Evolutionary conservation across 176 grass and related monocot species (phyloP), one percentile per base, ranked within the genome.

Genomic region (Eremochloa ophiuroides): DNA sequence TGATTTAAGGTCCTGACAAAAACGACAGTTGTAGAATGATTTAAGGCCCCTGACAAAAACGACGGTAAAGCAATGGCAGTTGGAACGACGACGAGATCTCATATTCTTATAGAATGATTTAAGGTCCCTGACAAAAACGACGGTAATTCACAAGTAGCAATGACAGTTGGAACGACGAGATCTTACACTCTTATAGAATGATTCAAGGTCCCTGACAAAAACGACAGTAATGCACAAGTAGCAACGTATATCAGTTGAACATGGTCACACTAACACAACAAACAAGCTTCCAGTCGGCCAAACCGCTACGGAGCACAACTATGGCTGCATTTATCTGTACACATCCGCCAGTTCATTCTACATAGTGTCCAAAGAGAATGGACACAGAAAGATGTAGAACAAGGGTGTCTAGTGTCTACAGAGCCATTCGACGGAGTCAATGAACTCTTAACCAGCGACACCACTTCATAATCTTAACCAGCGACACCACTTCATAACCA

Each of bases 301-400:
- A 51, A 75, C 69, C 40, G 41, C 40, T 63, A 70, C 64, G 71
- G 25, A 26, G 50, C 70, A 71, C 50, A 58, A 23, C 61, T 71
- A 64, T 37, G 80, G 86, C 65, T 64, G 79, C 81, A 79, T 85
- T 89, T 81, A 77, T 89, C 64, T 89, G 83, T 85, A 89, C 87
- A 89, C 22, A 55, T 37, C 71, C 62, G 82, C 26, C 25, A 46
- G 66, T 33, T 65, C 79, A 72, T 73, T 41, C 34, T 38, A 85
- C 62, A n/a, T n/a, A 72, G 16, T 28, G 42, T 31, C 10, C 8
- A 64, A 62, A 37, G 18, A 61, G 43, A 34, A 44, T 20, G 35
- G 42, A 1, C 38, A 82, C 33, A 64, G 30, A 73, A 63, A 56
- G 46, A 80, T 41, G 23, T 41, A 30, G 18, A 76, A 69, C 51